phyloP scores from a whole-genome alignment of 2,329 filamentous ascomycete genomes.

The Aspergillus calidoustus region DNA sequence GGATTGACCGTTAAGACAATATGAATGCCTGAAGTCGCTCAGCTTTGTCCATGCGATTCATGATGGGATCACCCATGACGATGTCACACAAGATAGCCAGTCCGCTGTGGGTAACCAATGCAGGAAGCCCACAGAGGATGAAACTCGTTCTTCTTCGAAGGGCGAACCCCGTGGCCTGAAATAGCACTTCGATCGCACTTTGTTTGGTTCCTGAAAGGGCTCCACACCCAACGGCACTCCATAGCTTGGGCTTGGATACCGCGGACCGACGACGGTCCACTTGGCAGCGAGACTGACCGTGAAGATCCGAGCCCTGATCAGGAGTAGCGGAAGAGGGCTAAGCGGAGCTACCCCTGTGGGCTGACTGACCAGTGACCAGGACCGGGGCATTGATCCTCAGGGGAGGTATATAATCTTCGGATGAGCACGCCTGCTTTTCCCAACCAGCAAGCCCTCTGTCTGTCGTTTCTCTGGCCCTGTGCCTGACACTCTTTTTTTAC shows the following conservation, averaged over 20 bases:
- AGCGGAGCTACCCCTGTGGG: slow-evolving; percentile 13
- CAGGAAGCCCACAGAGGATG: slow-evolving; percentile 17
- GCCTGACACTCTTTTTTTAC: slow-evolving; percentile 28
- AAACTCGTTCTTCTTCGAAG: slow-evolving; percentile 20
- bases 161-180: slow-evolving; percentile 27
- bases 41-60: too few relatives aligned
- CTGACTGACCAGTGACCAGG: slow-evolving; percentile 5
- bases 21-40: neutral
- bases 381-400: slow-evolving; percentile 26
- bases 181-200: slow-evolving; percentile 24
- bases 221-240: slow-evolving; percentile 24
- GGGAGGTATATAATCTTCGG: slow-evolving; percentile 43
- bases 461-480: slow-evolving; percentile 29
- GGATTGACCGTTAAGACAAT: neutral
- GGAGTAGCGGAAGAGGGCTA: slow-evolving; percentile 2
- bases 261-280: slow-evolving; percentile 26
- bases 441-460: slow-evolving; percentile 28
- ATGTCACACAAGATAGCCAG: slow-evolving; percentile 1
- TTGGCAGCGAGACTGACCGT: slow-evolving; percentile 20
- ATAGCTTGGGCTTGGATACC: slow-evolving; percentile 15
- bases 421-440: slow-evolving; percentile 29
- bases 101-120: neutral
- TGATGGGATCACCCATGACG: neutral
- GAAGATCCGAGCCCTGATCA: slow-evolving; percentile 28
- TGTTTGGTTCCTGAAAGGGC: slow-evolving; percentile 29